Base-by-base conservation (phyloP, 331 rosid species). In the Pyracantha coccinea region DNA sequence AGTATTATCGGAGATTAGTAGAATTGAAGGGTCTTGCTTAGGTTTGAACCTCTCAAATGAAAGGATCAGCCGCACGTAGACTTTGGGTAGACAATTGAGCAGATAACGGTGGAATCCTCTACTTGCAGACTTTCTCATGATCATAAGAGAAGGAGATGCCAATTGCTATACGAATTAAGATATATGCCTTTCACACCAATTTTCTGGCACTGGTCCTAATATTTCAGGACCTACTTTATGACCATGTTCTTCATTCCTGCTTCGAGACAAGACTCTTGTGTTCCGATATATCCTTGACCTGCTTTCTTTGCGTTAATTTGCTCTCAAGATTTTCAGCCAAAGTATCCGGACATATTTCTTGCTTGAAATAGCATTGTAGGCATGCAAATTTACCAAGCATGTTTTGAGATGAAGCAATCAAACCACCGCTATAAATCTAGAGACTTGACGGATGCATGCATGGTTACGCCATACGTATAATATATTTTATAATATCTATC, bases 371-470 rank as follows among this genome's bases (percentile, higher is more conserved):
- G n/a, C n/a, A n/a, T n/a, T n/a, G n/a, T n/a, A n/a, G n/a, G n/a
- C n/a, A n/a, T n/a, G n/a, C n/a, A n/a, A n/a, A n/a, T n/a, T n/a
- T n/a, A n/a, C n/a, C n/a, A n/a, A 28, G 35, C n/a, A 17, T 38
- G 65, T 24, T 53, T 75, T 52, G 63, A 66, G 66, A 66, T 24
- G 45, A 66, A 75, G 73, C 17, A 75, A 66, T 75, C 67, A 45
- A 25, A 47, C 13, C 23, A 12, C 13, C 27, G 4, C 59, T 8
- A 53, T 19, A 38, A 2, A 2, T 19, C 23, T 53, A 19, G n/a
- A 19, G 23, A 16, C 7, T n/a, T 17, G 59, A 53, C 10, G 14
- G 19, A 60, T 60, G 33, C 66, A 59, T 13, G 65, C 32, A 14
- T 25, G 32, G 66, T 6, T 60, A 15, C 66, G 20, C 66, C 66